These are phyloP conservation scores for Ophiocordyceps unilateralis DNA, from an alignment of 2,329 filamentous ascomycete species.

Conservation along the genomic window DNA sequence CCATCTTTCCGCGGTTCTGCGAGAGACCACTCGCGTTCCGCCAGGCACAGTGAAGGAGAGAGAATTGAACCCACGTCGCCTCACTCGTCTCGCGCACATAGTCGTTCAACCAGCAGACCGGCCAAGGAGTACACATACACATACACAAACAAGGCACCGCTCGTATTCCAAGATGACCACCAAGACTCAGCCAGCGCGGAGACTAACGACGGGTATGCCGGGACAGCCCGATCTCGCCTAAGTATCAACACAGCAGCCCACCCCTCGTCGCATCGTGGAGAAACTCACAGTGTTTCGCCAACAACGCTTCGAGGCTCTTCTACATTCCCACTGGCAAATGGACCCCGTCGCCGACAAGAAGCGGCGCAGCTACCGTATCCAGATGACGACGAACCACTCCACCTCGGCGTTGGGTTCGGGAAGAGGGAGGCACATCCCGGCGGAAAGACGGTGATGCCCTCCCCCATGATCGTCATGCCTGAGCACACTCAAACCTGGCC, in stretches of 20 bases:
- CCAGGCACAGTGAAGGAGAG: conserved; percentile 9
- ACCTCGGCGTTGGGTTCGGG: conserved; percentile 8
- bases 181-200: conserved; percentile 7
- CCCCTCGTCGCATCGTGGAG: conserved; percentile 12
- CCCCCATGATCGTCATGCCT: conserved; percentile 9
- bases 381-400: conserved; percentile 12
- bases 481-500: neutral
- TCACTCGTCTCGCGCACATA: conserved; percentile 11
- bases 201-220: conserved; percentile 6
- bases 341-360: conserved; percentile 7
- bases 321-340: conserved; percentile 13
- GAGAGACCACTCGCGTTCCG: conserved; percentile 14
- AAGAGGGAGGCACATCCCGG: neutral
- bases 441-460: neutral
- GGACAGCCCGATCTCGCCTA: conserved; percentile 14
- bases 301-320: conserved; percentile 9
- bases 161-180: conserved; percentile 18
- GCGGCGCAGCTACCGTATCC: conserved; percentile 18
- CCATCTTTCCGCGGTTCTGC: conserved; percentile 11
- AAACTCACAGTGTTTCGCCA: conserved; percentile 1
- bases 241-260: conserved; percentile 16
- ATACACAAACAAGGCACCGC: conserved; percentile 16
- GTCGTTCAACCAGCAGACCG: conserved; percentile 22
- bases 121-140: conserved; percentile 12
- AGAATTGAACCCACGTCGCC: conserved; percentile 5